phyloP scores from a whole-genome alignment of 2,329 filamentous ascomycete genomes.

The Raffaelea ambrosiae region DNA sequence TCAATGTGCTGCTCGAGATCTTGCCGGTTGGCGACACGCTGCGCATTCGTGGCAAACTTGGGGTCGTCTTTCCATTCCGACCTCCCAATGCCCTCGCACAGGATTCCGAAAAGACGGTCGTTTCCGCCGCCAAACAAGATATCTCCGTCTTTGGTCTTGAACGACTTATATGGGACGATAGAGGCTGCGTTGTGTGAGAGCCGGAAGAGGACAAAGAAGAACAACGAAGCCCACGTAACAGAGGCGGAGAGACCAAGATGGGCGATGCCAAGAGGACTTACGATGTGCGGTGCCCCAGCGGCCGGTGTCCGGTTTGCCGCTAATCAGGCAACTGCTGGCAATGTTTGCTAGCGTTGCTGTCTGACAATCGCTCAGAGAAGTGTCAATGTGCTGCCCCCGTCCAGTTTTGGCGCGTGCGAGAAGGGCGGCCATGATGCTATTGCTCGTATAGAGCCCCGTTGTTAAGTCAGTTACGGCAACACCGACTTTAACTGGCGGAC shows the following conservation, averaged over 20 bases:
- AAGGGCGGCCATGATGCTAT: conserved; percentile 89
- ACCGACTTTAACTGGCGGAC: conserved; percentile 91
- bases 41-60: conserved; percentile 52
- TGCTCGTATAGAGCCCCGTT: conserved; percentile 89
- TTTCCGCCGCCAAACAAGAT: conserved; percentile 67
- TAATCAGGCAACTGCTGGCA: conserved; percentile 83
- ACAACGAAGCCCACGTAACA: neutral
- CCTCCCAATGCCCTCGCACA: conserved; percentile 51
- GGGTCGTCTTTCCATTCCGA: conserved; percentile 53
- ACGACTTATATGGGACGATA: conserved; percentile 91
- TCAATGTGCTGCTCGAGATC: conserved; percentile 76
- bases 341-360: conserved; percentile 93
- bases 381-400: conserved; percentile 85
- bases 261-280: conserved; percentile 27
- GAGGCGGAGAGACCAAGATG: too few species aligned
- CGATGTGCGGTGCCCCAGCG: conserved; percentile 96
- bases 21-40: conserved; percentile 60
- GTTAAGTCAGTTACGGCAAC: conserved; percentile 96
- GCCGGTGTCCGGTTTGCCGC: conserved; percentile 76
- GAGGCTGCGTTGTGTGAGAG: conserved; percentile 50
- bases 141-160: conserved; percentile 62
- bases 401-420: conserved; percentile 67
- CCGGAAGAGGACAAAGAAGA: neutral
- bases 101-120: conserved; percentile 56
- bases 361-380: conserved; percentile 86